These are phyloP conservation scores for Penicillium atrosanguineum DNA, from an alignment of 495 filamentous ascomycete genomes.

Conservation along the genomic window DNA sequence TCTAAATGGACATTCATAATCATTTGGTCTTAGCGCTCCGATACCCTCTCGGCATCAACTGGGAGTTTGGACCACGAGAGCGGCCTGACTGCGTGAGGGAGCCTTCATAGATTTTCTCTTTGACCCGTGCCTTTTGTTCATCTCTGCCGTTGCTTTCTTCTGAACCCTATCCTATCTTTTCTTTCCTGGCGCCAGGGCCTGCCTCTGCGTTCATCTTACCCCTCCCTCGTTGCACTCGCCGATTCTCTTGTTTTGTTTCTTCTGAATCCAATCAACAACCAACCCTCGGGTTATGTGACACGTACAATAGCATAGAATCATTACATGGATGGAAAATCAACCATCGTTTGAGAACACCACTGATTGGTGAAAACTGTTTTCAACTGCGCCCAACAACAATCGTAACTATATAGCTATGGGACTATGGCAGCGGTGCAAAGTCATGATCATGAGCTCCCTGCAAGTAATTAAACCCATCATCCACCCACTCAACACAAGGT, in stretches of 20 bases:
- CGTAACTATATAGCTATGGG: neutral
- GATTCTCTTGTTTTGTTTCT: slow-evolving; percentile 21
- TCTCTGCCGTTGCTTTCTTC: slow-evolving; percentile 17
- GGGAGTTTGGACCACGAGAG: slow-evolving; percentile 39
- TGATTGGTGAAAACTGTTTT: neutral
- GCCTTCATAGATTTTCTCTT: slow-evolving; percentile 31
- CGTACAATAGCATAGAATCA: slow-evolving; percentile 38
- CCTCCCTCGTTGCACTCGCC: slow-evolving; percentile 29
- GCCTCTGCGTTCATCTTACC: slow-evolving; percentile 24
- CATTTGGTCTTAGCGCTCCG: slow-evolving; percentile 47
- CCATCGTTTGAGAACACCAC: slow-evolving; percentile 25
- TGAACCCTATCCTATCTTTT: slow-evolving; percentile 14
- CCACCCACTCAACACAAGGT: slow-evolving; percentile 25
- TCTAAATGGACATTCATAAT: slow-evolving; percentile 32
- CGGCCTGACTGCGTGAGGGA: slow-evolving; percentile 42
- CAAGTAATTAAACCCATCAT: slow-evolving; percentile 28
- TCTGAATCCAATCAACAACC: slow-evolving; percentile 16
- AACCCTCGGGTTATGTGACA: slow-evolving; percentile 28
- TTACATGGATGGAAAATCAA: slow-evolving; percentile 28
- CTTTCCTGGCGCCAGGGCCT: slow-evolving; percentile 24
- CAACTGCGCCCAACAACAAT: neutral
- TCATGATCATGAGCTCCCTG: slow-evolving; percentile 30
- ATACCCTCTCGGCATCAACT: slow-evolving; percentile 48
- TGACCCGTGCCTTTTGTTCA: slow-evolving; percentile 14
- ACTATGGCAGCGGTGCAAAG: slow-evolving; percentile 9